phyloP scores from a whole-genome alignment of 2,329 filamentous ascomycete species.

The Podosphaera aphanis region DNA sequence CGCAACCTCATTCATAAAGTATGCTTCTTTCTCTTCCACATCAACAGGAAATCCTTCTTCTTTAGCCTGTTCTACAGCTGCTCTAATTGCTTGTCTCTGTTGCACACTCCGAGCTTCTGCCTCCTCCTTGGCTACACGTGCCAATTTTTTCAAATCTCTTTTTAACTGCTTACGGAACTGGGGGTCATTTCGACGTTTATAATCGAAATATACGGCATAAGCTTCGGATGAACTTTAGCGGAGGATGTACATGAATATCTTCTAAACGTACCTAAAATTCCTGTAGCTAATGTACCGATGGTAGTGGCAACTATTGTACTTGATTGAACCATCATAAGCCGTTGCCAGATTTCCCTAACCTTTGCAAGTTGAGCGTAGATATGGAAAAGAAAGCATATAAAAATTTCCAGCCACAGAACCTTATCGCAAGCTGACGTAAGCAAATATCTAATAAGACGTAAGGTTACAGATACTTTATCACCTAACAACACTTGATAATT shows the following conservation, averaged over 20 bases:
- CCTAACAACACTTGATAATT: too few relatives aligned
- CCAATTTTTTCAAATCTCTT: slow-evolving; percentile 51
- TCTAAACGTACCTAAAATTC: slow-evolving; percentile 28
- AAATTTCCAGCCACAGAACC: too few relatives aligned
- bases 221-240: slow-evolving; percentile 19
- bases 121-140: slow-evolving; percentile 47
- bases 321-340: slow-evolving; percentile 21
- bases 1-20: slow-evolving; percentile 91
- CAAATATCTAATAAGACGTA: too few relatives aligned
- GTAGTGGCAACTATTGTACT: slow-evolving; percentile 35
- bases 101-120: slow-evolving; percentile 39
- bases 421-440: too few relatives aligned
- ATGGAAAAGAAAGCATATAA: too few relatives aligned
- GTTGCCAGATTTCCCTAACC: too few relatives aligned
- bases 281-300: slow-evolving; percentile 35
- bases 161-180: slow-evolving; percentile 46
- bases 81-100: slow-evolving; percentile 52
- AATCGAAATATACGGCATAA: slow-evolving; percentile 47
- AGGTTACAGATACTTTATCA: neutral
- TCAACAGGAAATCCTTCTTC: slow-evolving; percentile 78
- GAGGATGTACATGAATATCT: neutral
- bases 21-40: slow-evolving; percentile 81
- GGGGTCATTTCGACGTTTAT: slow-evolving; percentile 36
- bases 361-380: too few relatives aligned
- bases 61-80: slow-evolving; percentile 56